These are phyloP conservation scores for Sanghuangporus sanghuang DNA, from an alignment of 1,284 basidiomycete species.

Conservation along the genomic window DNA sequence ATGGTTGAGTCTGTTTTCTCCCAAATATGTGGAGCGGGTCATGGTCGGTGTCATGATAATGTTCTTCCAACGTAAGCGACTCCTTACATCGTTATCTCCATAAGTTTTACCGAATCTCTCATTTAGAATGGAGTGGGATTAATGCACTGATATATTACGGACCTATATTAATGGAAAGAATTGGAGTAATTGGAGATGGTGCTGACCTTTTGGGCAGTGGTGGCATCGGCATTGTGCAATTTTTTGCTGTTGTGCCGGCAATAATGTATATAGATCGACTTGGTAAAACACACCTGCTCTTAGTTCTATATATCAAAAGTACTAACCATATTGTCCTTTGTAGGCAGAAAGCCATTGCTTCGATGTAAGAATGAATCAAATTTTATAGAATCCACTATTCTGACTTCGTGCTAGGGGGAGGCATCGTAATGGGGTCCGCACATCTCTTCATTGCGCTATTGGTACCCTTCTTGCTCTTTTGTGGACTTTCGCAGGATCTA, in stretches of 20 bases:
- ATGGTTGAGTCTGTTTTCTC: slow-evolving; percentile 53
- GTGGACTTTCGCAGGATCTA: background rate
- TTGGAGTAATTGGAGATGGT: slow-evolving; percentile 53
- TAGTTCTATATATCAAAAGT: background rate
- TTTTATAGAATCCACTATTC: background rate
- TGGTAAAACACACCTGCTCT: slow-evolving; percentile 38
- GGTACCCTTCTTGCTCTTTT: slow-evolving; percentile 30
- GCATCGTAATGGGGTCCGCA: slow-evolving; percentile 64
- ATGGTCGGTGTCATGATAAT: slow-evolving; percentile 66
- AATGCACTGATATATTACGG: slow-evolving; percentile 81
- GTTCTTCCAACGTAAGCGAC: slow-evolving; percentile 72
- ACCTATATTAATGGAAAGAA: slow-evolving; percentile 58
- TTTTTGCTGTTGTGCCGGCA: slow-evolving; percentile 69
- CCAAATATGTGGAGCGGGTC: slow-evolving; percentile 52
- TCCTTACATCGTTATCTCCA: background rate
- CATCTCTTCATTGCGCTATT: slow-evolving; percentile 70
- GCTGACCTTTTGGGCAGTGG: slow-evolving; percentile 64
- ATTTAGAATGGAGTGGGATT: slow-evolving; percentile 75
- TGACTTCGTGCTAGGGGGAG: slow-evolving; percentile 43
- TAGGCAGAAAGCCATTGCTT: slow-evolving; percentile 60
- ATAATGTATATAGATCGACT: slow-evolving; percentile 68
- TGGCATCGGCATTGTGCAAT: slow-evolving; percentile 76
- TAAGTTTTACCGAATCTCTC: background rate
- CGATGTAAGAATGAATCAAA: slow-evolving; percentile 34
- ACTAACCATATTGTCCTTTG: background rate